Conservation (phyloP, 176 grass and related monocot species). For the Hordeum vulgare region DNA sequence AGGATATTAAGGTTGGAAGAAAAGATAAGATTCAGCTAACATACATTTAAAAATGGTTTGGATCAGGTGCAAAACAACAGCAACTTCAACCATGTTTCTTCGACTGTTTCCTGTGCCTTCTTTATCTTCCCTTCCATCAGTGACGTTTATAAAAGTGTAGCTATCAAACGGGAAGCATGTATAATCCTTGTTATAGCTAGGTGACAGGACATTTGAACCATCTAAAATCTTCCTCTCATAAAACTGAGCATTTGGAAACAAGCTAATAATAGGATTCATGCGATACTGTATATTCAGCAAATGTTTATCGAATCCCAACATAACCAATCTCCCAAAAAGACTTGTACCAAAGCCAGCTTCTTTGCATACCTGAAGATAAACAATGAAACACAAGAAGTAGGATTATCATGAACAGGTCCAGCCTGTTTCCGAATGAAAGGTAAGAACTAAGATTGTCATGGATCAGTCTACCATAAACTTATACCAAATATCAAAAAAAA, state of each 20-base stretch:
- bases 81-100: conserved; percentile 73
- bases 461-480: conserved; percentile 57
- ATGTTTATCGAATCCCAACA: conserved; percentile 40
- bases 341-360: conserved; percentile 67
- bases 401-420: neutral
- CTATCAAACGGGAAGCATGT: conserved; percentile 26
- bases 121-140: conserved; percentile 61
- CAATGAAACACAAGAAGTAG: neutral
- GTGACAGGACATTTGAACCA: conserved; percentile 49
- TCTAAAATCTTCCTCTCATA: conserved; percentile 67
- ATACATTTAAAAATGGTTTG: conserved; percentile 60
- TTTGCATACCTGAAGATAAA: conserved; percentile 49
- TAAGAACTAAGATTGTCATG: neutral
- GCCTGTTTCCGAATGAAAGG: neutral
- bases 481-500: conserved; percentile 64
- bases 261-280: conserved; percentile 68
- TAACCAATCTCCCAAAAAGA: conserved; percentile 71
- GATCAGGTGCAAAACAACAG: conserved; percentile 48
- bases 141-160: conserved; percentile 61
- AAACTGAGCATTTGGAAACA: conserved; percentile 66
- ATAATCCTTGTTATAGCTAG: conserved; percentile 55
- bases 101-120: conserved; percentile 46
- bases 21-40: neutral
- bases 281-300: conserved; percentile 84
- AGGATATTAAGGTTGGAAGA: neutral